These are phyloP conservation scores for Populus hybrid DNA, from an alignment of 441 rosid species.

Conservation along the genomic window DNA sequence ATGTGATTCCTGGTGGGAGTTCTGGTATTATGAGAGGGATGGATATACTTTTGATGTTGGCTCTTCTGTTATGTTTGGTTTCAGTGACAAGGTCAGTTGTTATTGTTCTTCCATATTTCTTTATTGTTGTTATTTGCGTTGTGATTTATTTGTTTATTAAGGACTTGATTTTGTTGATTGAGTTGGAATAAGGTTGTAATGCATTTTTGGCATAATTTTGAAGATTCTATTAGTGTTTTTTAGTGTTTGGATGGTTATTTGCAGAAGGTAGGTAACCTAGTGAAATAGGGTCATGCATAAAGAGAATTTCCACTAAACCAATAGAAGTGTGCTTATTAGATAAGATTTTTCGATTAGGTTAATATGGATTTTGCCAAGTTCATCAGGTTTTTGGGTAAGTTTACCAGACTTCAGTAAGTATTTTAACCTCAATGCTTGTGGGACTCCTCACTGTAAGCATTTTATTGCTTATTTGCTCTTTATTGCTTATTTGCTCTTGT, in stretches of 20 bases:
- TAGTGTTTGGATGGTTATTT: neutral
- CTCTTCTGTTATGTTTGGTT: conserved; percentile 96
- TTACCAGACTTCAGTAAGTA: neutral
- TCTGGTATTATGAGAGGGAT: conserved; percentile 80
- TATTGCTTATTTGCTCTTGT: neutral
- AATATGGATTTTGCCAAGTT: too few species aligned
- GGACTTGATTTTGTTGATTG: neutral
- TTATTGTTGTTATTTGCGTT: neutral
- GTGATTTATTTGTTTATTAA: neutral
- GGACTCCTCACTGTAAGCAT: neutral
- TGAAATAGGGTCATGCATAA: neutral
- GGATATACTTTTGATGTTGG: conserved; percentile 96
- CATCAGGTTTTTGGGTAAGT: neutral
- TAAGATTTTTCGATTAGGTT: too few species aligned
- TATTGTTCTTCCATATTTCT: neutral
- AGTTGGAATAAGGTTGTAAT: neutral
- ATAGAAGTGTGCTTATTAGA: neutral
- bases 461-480: neutral
- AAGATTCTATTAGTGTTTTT: neutral
- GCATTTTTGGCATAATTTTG: neutral
- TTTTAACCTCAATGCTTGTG: neutral
- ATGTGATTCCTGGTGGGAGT: conserved; percentile 97
- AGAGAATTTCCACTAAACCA: neutral
- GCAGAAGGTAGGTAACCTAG: neutral
- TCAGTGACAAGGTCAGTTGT: conserved; percentile 82